These are phyloP conservation scores for Vigna reflexopilosa DNA, from an alignment of 306 rosid species.

Conservation along the genomic window DNA sequence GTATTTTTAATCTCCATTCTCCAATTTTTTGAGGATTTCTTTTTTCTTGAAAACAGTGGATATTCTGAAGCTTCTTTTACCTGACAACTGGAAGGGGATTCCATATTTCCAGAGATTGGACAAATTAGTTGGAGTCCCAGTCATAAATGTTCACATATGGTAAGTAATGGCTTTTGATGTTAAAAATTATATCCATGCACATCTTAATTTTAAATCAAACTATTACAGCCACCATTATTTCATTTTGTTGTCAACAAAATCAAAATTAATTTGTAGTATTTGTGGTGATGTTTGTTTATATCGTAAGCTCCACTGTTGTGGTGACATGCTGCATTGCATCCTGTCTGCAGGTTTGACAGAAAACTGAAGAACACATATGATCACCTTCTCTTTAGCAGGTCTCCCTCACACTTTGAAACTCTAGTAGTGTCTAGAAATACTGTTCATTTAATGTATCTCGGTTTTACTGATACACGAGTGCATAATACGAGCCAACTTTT, in stretches of 20 bases:
- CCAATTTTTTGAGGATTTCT: constrained; percentile 37
- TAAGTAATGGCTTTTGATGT: constrained; percentile 52
- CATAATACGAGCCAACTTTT: background rate
- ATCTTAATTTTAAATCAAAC: constrained; percentile 8
- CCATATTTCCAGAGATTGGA: constrained; percentile 92
- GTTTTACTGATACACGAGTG: constrained; percentile 27
- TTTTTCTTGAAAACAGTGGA: constrained; percentile 66
- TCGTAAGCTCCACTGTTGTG: constrained; percentile 30
- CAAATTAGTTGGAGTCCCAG: constrained; percentile 94
- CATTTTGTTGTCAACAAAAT: constrained; percentile 19
- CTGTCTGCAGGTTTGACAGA: constrained; percentile 86
- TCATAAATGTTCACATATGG: constrained; percentile 97
- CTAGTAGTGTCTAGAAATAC: constrained; percentile 22
- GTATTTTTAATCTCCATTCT: constrained; percentile 31
- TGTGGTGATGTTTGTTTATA: constrained; percentile 31
- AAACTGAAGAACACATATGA: constrained; percentile 95
- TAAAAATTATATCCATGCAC: background rate
- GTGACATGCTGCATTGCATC: constrained; percentile 31
- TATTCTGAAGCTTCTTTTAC: constrained; percentile 88
- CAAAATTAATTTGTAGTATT: constrained; percentile 24
- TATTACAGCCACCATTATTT: constrained; percentile 26
- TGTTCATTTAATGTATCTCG: constrained; percentile 25
- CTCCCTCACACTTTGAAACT: constrained; percentile 44
- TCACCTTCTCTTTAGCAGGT: constrained; percentile 99
- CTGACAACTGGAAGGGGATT: constrained; percentile 85